Conservation (phyloP, 331 rosid genomes). For the Ulmus americana region DNA sequence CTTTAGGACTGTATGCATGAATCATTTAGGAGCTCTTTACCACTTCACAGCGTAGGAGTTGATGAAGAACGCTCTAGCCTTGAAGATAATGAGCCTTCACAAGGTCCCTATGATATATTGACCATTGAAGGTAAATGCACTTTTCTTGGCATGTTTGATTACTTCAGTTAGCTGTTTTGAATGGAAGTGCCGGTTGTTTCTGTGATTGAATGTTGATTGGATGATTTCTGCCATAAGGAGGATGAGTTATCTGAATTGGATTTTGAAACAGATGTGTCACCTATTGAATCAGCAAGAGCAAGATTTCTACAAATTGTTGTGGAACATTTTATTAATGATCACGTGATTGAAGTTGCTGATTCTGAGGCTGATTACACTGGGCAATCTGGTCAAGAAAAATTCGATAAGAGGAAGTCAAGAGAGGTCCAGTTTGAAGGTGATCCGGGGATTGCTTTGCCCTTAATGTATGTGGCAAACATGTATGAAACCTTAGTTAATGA, state of each 20-base stretch:
- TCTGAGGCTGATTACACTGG: conserved; percentile 48
- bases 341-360: conserved; percentile 52
- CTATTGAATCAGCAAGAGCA: conserved; percentile 76
- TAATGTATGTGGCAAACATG: conserved; percentile 94
- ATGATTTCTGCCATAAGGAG: neutral
- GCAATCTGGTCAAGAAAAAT: conserved; percentile 60
- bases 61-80: conserved; percentile 77
- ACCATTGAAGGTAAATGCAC: conserved; percentile 49
- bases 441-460: conserved; percentile 62
- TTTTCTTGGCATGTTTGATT: neutral
- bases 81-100: conserved; percentile 56
- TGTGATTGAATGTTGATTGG: neutral
- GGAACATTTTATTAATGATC: conserved; percentile 64
- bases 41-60: conserved; percentile 61
- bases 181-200: neutral
- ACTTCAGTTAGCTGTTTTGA: neutral
- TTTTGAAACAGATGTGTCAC: conserved; percentile 60
- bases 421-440: conserved; percentile 81
- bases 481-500: conserved; percentile 72
- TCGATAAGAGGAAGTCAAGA: conserved; percentile 68
- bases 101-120: conserved; percentile 45
- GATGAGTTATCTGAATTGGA: conserved; percentile 30
- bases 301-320: conserved; percentile 75
- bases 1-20: conserved; percentile 69
- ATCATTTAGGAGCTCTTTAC: conserved; percentile 50